A percentile compares a stretch with the other conserved stretches of the same genome.
phyloP scores from a whole-genome alignment of 768 basidiomycete genomes.

The Clitopilus passeckerianus region DNA sequence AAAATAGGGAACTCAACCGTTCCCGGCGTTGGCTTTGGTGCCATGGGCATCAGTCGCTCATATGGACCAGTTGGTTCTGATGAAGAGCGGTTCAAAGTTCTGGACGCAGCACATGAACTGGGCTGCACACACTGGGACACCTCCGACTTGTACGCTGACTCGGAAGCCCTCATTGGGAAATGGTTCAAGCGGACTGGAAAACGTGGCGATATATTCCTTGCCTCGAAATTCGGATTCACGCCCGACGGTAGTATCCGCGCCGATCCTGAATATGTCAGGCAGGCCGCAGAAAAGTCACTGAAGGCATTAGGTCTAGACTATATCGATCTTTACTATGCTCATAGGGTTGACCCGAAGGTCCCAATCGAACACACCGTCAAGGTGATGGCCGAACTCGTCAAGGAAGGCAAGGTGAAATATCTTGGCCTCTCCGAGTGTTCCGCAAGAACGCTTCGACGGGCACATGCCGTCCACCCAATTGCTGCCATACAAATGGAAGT shows the following conservation, averaged over 20 bases:
- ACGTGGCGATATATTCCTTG: conserved; percentile 45
- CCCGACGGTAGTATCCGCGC: conserved; percentile 17
- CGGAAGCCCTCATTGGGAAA: conserved; percentile 34
- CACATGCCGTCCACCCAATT: conserved; percentile 41
- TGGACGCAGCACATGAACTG: conserved; percentile 33
- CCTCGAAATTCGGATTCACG: conserved; percentile 45
- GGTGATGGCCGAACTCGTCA: conserved; percentile 29
- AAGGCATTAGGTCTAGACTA: conserved; percentile 24
- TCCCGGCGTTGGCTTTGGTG: conserved; percentile 44
- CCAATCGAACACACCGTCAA: conserved; percentile 30
- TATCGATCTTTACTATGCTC: conserved; percentile 35
- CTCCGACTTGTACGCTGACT: conserved; percentile 35
- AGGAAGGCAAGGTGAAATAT: conserved; percentile 40
- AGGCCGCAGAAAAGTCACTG: conserved; percentile 28
- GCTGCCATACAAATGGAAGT: conserved; percentile 40
- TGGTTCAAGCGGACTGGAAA: conserved; percentile 44
- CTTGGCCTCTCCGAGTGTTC: conserved; percentile 49
- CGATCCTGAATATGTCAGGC: conserved; percentile 30
- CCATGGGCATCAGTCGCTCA: conserved; percentile 42
- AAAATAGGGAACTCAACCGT: conserved; percentile 33
- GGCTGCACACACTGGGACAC: conserved; percentile 47
- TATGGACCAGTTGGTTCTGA: conserved; percentile 37
- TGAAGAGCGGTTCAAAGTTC: conserved; percentile 44
- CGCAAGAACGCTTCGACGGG: conserved; percentile 39
- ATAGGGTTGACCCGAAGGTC: conserved; percentile 19